Evolutionary conservation across 2,329 filamentous ascomycete species (phyloP), one percentile per base, ranked within the genome.

Genomic region (Elsinoe australis): DNA sequence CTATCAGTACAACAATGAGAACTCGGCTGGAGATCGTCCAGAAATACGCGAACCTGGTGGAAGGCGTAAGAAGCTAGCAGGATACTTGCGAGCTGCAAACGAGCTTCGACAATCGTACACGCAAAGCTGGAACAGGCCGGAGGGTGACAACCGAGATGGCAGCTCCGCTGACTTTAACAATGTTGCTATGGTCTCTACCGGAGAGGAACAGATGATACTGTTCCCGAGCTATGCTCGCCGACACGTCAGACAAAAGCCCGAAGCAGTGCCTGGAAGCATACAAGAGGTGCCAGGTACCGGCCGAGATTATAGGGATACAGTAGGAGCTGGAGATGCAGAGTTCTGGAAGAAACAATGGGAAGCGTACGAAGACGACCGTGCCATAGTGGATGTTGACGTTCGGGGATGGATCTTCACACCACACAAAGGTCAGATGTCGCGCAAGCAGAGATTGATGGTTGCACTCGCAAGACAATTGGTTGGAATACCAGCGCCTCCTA

Each of bases 371-470:
- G 82, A 90, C 51, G 82, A 88, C 58, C 85, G 84, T 62, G 87
- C 89, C 0, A 72, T 95, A 3, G 85, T 95, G 1, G 90, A 96
- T 61, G 87, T 96, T 4, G 90, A 98, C 63, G 87, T 98, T 18
- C 78, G 90, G 56, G 92, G 92, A 10, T 98, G 94, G 92, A 78
- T 96, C 45, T 98, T 95, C 64, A 80, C 81, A 31, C 90, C 90
- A 14, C 86, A 90, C 59, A 76, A 75, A 55, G 88, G 87, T 0
- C 88, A 87, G 3, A 81, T 95, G 76, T 90, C 79, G 19, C 78
- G 89, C 56, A 87, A 87, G 59, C 94, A 95, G 59, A 78, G 92
- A 29, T 72, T 96, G 52, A 72, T 95, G 58, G 80, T 98, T 47
- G 87, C 89, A 0, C 72, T 96, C 18, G 90, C 90, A 10, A 77